Percentiles rank a stretch among this genome's conserved stretches.
phyloP scores from a whole-genome alignment of 1,284 basidiomycete genomes.

The Boletus austroedulis region DNA sequence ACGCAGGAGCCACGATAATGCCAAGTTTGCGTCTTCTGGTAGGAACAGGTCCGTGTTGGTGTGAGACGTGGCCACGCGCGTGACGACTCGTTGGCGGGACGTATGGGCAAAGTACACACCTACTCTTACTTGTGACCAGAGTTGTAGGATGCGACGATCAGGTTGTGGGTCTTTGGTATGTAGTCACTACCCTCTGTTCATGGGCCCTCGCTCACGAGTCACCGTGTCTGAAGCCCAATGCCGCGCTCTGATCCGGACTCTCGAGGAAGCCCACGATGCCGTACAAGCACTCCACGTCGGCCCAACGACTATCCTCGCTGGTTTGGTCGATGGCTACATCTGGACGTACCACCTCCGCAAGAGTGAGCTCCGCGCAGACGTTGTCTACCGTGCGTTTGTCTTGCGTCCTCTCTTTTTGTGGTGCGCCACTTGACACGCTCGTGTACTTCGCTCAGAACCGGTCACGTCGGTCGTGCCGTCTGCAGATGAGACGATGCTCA shows the following conservation, averaged over 20 bases:
- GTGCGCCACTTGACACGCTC: background rate
- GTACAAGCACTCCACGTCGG: conserved; percentile 78
- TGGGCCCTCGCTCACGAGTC: too few species aligned
- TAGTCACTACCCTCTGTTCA: too few species aligned
- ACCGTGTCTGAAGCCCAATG: conserved; percentile 48
- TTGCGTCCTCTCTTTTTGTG: too few species aligned
- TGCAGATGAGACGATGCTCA: conserved; percentile 64
- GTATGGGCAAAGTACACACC: conserved; percentile 86
- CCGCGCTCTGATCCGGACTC: conserved; percentile 80
- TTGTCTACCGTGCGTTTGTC: too few species aligned
- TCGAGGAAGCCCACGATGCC: conserved; percentile 88
- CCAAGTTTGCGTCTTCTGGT: conserved; percentile 41
- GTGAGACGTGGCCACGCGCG: conserved; percentile 92
- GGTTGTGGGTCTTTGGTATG: conserved; percentile 39
- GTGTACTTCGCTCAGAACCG: conserved; percentile 55
- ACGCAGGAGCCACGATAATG: too few species aligned
- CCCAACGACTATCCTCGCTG: conserved; percentile 68
- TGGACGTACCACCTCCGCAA: conserved; percentile 92
- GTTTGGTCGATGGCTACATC: conserved; percentile 88
- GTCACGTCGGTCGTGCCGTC: conserved; percentile 81
- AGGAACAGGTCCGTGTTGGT: conserved; percentile 90
- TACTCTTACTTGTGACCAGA: conserved; percentile 45
- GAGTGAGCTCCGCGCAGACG: conserved; percentile 65
- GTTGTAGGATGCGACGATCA: conserved; percentile 84
- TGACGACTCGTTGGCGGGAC: conserved; percentile 82